Base-by-base conservation (phyloP, 768 basidiomycete genomes). In the Leccinum sublutescens region DNA sequence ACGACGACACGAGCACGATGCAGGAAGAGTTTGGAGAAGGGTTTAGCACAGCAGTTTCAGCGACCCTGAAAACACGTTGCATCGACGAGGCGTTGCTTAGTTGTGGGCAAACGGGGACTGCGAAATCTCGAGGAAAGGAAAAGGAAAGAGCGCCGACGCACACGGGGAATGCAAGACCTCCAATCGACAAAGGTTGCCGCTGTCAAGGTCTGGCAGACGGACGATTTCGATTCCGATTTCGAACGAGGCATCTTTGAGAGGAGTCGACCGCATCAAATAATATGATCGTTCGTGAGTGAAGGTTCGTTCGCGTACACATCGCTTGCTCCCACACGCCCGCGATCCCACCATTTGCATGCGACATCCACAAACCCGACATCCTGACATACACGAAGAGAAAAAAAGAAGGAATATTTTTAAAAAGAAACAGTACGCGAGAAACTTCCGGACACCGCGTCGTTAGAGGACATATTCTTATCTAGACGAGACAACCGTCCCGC, bases 1-100 rank as follows among this genome's bases (percentile, higher is more conserved):
- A 43, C 40, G 40, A n/a, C 5, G 31, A 60, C 19, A 45, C 38
- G 36, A 14, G 21, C 7, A 25, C 17, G 33, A 38, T 15, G 17
- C 60, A 48, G 25, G 31, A 36, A 45, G 9, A 43, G 40, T 19
- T 2, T 19, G 6, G 12, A 27, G 29, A 25, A 38, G 52, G 43
- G 31, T 17, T 17, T 27, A 36, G 23, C 21, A 58, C 40, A 45
- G 57, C 55, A 27, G 5, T 1, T 27, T n/a, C 53, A 15, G 4
- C 54, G 66, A 69, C 66, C 66, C 66, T 68, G 43, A 53, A 47
- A 50, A 62, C 67, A 68, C 50, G 67, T 57, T 55, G 65, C 54
- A 69, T 62, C 62, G 67, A 67, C 68, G 68, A 67, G 68, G 68
- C 66, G 47, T 31, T 54, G 40, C 19, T 43, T 3, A 43, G 40